phyloP scores from a whole-genome alignment of 2,329 filamentous ascomycete species.

The Periconia macrospinosa region DNA sequence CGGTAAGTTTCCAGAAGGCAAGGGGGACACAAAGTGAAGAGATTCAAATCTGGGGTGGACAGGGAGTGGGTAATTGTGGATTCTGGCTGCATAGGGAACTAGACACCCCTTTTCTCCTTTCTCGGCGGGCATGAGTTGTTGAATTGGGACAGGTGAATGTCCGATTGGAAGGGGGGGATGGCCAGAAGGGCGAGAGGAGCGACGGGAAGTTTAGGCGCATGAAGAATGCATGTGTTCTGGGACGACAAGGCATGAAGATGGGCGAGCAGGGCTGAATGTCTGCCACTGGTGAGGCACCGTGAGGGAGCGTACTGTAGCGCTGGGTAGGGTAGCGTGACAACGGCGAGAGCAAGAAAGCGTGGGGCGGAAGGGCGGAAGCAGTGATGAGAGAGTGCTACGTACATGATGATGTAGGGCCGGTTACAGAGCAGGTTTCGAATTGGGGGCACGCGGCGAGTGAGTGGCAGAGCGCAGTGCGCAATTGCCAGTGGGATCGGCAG shows the following conservation, averaged over 20 bases:
- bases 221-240: background rate
- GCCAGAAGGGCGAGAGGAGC: constrained; percentile 6
- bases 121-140: background rate
- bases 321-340: background rate
- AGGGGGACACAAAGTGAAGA: background rate
- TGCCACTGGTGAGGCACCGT: too few species aligned
- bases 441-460: constrained; percentile 6
- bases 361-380: background rate
- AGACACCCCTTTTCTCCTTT: constrained; percentile 2
- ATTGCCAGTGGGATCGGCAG: constrained; percentile 17
- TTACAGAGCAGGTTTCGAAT: constrained; percentile 15
- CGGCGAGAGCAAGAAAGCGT: too few species aligned
- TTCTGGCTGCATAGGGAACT: too few species aligned
- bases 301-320: too few species aligned
- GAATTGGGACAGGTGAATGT: background rate
- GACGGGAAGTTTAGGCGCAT: constrained; percentile 5
- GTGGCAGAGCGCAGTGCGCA: too few species aligned
- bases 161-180: background rate
- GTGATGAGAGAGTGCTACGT: too few species aligned
- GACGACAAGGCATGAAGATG: too few species aligned
- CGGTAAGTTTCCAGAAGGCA: background rate
- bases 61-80: background rate
- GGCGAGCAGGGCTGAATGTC: too few species aligned
- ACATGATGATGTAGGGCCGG: background rate
- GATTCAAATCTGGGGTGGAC: background rate